Base-by-base conservation (phyloP, 1,284 basidiomycete species). In the Ganoderma boninense region DNA sequence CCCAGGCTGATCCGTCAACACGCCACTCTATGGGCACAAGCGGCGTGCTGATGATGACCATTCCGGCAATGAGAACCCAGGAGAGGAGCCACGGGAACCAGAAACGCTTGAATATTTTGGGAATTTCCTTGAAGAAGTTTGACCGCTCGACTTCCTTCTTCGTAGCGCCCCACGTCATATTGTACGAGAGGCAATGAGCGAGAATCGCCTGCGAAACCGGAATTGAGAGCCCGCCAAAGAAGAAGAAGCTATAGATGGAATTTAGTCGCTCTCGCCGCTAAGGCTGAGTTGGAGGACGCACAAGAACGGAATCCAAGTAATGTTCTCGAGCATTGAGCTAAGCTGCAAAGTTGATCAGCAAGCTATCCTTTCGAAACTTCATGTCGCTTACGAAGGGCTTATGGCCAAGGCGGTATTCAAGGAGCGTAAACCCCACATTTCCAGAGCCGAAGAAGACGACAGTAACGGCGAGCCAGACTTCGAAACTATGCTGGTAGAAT, bases 41-140 rank as follows among this genome's bases (percentile, higher is more conserved):
- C 8, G 78, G 70, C 14, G 84, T 79, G 46, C 80, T 79, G 54
- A 84, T 77, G 46, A 87, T 65, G 56, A 83, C 69, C 59, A 88
- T 82, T 59, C 80, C 81, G 10, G 79, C 84, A 68, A 90, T 69
- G 66, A 84, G 70, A 62, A 83, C 52, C 65, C 79, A 69, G 59
- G 83, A 84, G 20, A 86, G 74, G n/a, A 82, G 67, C 57, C 87
- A 77, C 67, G 84, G 77, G 75, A 84, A 82, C 80, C 85, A 87
- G 82, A 87, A 88, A 32, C 79, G 79, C 76, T 85, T 86, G 76
- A 83, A 77, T 71, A 89, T 89, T 71, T 84, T 81, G 7, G 88
- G 88, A 16, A 89, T 82, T 77, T 90, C 88, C 76, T 85, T 82
- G 84, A 89, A 90, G 81, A 90, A 89, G 77, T 89, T 89, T 65